Percentiles rank a stretch among this genome's conserved stretches.
Conservation (phyloP, 169 alveolate genomes). For the Plasmodium coatneyi region DNA sequence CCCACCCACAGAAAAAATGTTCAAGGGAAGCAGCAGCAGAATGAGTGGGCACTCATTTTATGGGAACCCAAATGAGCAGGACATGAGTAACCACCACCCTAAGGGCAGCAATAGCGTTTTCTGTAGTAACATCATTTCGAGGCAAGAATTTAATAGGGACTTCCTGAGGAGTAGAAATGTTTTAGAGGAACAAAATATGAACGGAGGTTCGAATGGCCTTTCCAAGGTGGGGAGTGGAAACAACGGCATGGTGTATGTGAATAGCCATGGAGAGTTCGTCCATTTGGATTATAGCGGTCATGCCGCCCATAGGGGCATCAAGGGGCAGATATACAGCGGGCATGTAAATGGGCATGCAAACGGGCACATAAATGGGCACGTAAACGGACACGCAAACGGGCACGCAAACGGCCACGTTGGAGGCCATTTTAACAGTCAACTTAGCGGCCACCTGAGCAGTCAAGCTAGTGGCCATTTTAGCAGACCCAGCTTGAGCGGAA, state of each 20-base stretch:
- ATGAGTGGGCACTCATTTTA: background rate
- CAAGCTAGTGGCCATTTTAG: background rate
- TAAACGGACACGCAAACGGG: too few species aligned
- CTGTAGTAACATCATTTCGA: background rate
- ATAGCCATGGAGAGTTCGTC: background rate
- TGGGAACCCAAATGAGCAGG: background rate
- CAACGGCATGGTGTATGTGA: background rate
- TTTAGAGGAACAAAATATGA: background rate
- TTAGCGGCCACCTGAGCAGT: background rate
- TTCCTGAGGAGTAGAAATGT: background rate
- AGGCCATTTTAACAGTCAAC: background rate
- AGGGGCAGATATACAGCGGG: background rate
- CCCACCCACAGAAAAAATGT: background rate
- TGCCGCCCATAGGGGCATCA: background rate
- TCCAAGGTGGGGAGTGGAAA: background rate
- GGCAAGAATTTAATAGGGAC: constrained; percentile 19
- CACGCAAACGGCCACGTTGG: background rate
- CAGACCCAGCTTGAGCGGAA: background rate
- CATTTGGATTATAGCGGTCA: background rate
- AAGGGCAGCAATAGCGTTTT: background rate
- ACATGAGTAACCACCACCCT: background rate
- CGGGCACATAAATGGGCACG: background rate
- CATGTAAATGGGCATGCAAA: too few species aligned
- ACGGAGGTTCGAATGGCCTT: background rate
- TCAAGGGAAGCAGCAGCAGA: background rate